Evolutionary conservation across 1,284 basidiomycete genomes (phyloP), one percentile per base, ranked within the genome.

Genomic region (Coniferiporia sulphurascens): DNA sequence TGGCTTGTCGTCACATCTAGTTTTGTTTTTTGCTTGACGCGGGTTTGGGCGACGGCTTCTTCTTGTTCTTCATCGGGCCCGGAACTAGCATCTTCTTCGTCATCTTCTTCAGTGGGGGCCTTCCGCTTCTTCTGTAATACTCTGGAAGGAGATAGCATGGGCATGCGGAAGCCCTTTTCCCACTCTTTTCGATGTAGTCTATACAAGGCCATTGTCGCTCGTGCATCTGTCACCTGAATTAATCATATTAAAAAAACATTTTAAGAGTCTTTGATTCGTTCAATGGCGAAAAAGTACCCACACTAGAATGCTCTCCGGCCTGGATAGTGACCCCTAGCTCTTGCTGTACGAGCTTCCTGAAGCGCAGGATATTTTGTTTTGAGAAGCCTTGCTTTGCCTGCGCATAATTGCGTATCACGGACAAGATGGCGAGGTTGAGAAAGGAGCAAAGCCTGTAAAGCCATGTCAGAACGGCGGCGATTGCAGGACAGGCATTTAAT

Each of bases 161-260:
- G 64, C 27, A 78, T 64, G 50, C 74, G 72, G 60, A 70, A 68
- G 19, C 71, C 74, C 55, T 78, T 79, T 64, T 98, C 95, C 94
- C 93, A 98, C 55, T 85, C 82, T 60, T 84, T 84, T 68, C 91
- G 89, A 71, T 96, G 83, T n/a, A 96, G 71, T 6, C 94, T 81
- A 73, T 92, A 99, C 22, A 98, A 76, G 0, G 93, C 95, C 94
- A 99, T 98, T 0, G 96, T 94, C 0, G 95, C 95, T 51, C 94
- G 81, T 1, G 96, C 95, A 70, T 99, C 95, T 22, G 87, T 93
- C 6, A 96, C 85, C 93, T 95, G 65, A 7, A 41, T 43, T 48
- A 52, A 56, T 4, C 17, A 27, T 32, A 59, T 48, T 38, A 48
- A 48, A 15, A 21, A 13, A n/a, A 3, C 22, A 38, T 43, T 19